A percentile compares a stretch with the other conserved stretches of the same genome.
phyloP scores from a whole-genome alignment of 805 yeast genomes.

The Candida sithepensis region DNA sequence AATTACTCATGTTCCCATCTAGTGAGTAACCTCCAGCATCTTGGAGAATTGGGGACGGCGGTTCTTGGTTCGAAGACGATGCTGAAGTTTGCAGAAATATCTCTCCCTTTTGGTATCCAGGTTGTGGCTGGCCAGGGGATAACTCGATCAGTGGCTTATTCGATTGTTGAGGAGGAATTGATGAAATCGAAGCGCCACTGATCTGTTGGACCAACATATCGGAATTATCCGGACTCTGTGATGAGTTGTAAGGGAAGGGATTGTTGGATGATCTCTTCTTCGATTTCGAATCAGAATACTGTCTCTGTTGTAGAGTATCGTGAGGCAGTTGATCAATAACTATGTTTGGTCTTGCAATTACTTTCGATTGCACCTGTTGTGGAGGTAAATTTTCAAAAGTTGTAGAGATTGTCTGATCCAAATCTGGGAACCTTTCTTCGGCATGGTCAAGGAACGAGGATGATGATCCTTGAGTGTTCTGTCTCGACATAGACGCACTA shows the following conservation, averaged over 20 bases:
- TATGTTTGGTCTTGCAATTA: slow-evolving; percentile 9
- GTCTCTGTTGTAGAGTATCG: slow-evolving; percentile 1
- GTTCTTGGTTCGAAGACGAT: background rate
- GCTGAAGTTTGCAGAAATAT: background rate
- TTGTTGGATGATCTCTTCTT: slow-evolving; percentile 21
- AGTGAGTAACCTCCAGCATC: background rate
- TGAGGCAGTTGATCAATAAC: slow-evolving; percentile 6
- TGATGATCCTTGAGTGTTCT: slow-evolving; percentile 3
- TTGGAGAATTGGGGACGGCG: background rate
- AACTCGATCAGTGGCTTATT: slow-evolving; percentile 11
- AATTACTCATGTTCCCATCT: background rate
- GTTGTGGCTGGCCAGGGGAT: slow-evolving; percentile 4
- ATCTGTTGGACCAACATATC: background rate
- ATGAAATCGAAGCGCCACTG: background rate
- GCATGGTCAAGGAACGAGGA: slow-evolving; percentile 34
- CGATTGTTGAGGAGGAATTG: background rate
- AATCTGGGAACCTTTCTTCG: slow-evolving; percentile 45
- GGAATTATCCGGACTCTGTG: background rate
- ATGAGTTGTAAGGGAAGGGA: slow-evolving; percentile 26
- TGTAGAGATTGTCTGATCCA: slow-evolving; percentile 4
- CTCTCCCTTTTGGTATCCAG: background rate
- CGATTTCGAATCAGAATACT: background rate
- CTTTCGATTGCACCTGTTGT: slow-evolving; percentile 4
- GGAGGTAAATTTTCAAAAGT: background rate
- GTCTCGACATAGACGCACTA: slow-evolving; percentile 1